Evolutionary conservation across 768 basidiomycete species (phyloP), one percentile per base, ranked within the genome.

Genomic region (Tylopilus rubrobrunneus): DNA sequence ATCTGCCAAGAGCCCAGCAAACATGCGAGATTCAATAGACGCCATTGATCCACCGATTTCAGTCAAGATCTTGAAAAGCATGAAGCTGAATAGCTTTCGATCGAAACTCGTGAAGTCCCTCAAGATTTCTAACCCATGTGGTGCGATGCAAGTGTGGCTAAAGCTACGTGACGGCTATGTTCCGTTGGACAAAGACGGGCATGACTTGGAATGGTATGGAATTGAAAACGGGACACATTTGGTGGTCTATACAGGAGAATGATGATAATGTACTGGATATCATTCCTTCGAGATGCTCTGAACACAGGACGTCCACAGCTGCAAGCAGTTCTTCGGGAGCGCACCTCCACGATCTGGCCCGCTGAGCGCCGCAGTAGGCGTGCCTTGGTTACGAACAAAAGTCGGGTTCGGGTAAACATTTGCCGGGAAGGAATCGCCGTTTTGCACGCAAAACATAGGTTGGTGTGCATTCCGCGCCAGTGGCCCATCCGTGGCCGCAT

Each of bases 181-280:
- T 25, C 73, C 76, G 49, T 69, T 92, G 29, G 72, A 76, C 27
- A 62, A 78, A 28, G 82, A 87, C 47, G 59, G 66, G 12, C 78
- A 78, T 51, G 78, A 83, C 49, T 65, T 91, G 40, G 80, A 76
- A 54, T 90, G 87, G 87, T 79, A 85, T 64, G 89, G 90, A 7
- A 63, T 92, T 36, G 86, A 89, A 53, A 76, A 79, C 8, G 78
- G 65, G 19, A 71, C 74, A 51, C 63, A 72, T 52, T 60, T 80
- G 27, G 56, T 63, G 23, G 59, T 73, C 34, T 58, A 57, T 56
- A 61, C 51, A 60, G 56, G 49, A 55, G 40, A 57, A 52, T 59
- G 14, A 56, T n/a, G 23, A 31, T 27, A 31, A 58, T 36, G 29
- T 49, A 45, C 23, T 43, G 11, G 23, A 29, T 40, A 40, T 15